Base-by-base conservation (phyloP, 371 early-diverging fungal species). In the Rhizopus stolonifer region DNA sequence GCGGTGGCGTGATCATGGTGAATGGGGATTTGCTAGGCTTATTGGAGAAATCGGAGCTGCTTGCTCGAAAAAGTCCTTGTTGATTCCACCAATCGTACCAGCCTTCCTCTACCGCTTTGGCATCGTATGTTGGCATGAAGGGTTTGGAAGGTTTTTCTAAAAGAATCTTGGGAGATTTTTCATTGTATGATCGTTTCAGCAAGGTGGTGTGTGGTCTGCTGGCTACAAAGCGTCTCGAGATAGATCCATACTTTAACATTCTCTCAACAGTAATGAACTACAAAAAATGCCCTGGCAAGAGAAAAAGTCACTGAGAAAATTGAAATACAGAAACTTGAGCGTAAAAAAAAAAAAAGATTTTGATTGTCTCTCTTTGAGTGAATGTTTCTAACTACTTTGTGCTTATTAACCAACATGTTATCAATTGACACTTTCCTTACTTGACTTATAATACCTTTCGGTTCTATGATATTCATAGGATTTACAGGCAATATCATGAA, bases 1-100 rank as follows among this genome's bases (percentile, higher is more conserved):
- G 99, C 10, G 99, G 99, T 8, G 99, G 99, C 7, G 95, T 86
- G 3, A 91, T 70, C 78, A 99, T 93, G 3, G 80, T 80, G 55
- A 83, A 86, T 3, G 21, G 64, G 34, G 33, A 32, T 46, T 4
- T 2, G 18, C 36, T 36, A 21, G 33, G 36, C 21, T 14, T 1
- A n/a, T 22, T 14, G 4, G 46, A 22, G 36, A 25, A 63, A 15
- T 52, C 58, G 10, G 57, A 52, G 31, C 64, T 67, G 9, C 58
- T 57, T 3, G 72, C 52, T 42, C 21, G 59, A 49, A 63, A 64
- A 14, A 60, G 63, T 48, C 87, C 85, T 65, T 81, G 76, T 0
- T 66, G 47, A 39, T 82, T 74, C 87, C 87, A 87, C 83, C 84
- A 87, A 22, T 83, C 81, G 46, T 85, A 87, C 87, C 85, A 85